Conservation (phyloP, 169 alveolate genomes). For the Miamiensis avidus region DNA sequence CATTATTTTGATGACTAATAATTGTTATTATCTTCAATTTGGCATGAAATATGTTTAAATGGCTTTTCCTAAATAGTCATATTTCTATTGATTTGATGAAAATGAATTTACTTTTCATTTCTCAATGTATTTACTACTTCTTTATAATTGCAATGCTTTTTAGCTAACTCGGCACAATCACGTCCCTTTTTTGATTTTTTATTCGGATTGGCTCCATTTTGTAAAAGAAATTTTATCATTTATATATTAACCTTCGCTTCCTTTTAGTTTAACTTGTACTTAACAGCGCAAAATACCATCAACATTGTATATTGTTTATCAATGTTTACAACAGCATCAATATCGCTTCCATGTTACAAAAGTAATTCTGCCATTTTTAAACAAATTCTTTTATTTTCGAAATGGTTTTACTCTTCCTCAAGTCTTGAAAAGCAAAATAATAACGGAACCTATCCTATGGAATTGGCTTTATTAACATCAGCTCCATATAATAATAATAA, state of each 20-base stretch:
- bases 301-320: constrained; percentile 46
- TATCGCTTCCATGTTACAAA: constrained; percentile 51
- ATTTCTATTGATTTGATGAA: too few relatives aligned
- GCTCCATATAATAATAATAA: constrained; percentile 59
- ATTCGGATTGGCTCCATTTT: constrained; percentile 58
- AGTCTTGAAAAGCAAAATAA: constrained; percentile 72
- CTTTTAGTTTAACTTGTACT: constrained; percentile 39
- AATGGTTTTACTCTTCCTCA: constrained; percentile 68
- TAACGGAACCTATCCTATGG: constrained; percentile 62
- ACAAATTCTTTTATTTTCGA: constrained; percentile 79
- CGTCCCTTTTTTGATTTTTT: constrained; percentile 25
- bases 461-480: constrained; percentile 58
- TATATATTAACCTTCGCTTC: constrained; percentile 40
- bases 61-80: not conserved
- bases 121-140: constrained; percentile 27
- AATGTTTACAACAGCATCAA: constrained; percentile 51
- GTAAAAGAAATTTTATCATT: constrained; percentile 48
- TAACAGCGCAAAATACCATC: constrained; percentile 51
- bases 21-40: too few relatives aligned
- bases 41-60: not conserved
- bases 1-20: too few relatives aligned
- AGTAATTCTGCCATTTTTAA: constrained; percentile 71
- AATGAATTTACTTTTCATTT: not conserved
- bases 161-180: constrained; percentile 2
- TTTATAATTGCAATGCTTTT: constrained; percentile 37